A percentile compares a stretch with the other conserved stretches of the same genome.
Conservation (phyloP, 2,329 filamentous ascomycete species). For the Venturia effusa region DNA sequence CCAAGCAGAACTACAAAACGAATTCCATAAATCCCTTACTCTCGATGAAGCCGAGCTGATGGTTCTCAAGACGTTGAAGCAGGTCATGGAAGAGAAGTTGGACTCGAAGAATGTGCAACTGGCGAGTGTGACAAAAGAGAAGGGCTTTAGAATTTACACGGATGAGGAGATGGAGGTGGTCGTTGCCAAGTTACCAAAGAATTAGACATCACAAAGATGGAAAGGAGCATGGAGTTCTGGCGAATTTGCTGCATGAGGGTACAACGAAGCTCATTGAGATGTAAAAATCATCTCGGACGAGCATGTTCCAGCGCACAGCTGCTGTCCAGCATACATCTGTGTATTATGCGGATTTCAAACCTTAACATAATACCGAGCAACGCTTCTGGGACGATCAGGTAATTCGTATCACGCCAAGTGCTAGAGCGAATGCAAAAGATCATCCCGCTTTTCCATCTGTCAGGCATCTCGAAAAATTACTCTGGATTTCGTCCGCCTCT, state of each 20-base stretch:
- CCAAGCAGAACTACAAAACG: constrained; percentile 94
- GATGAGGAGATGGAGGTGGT: constrained; percentile 95
- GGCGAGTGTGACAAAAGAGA: constrained; percentile 94
- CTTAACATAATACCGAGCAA: not conserved
- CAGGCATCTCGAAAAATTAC: too few species aligned
- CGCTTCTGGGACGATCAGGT: not conserved
- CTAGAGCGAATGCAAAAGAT: too few species aligned
- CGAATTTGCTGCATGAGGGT: not conserved
- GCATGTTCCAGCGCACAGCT: not conserved
- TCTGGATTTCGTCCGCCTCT: too few species aligned
- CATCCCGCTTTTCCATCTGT: too few species aligned
- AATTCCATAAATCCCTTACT: constrained; percentile 96
- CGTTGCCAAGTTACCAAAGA: constrained; percentile 62
- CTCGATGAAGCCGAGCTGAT: constrained; percentile 88
- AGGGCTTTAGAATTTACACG: constrained; percentile 96
- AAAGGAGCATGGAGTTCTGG: constrained; percentile 7
- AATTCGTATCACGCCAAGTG: too few species aligned
- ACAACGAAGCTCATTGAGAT: not conserved
- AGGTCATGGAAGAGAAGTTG: constrained; percentile 99
- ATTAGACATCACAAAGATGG: constrained; percentile 22
- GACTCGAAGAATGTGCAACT: constrained; percentile 98
- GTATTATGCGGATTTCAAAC: not conserved
- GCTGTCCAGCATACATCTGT: not conserved
- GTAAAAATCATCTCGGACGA: not conserved
- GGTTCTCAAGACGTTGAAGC: constrained; percentile 95